Percentiles rank a stretch among this genome's conserved stretches.
Conservation (phyloP, 495 filamentous ascomycete species). For the Penicillium paxilli region DNA sequence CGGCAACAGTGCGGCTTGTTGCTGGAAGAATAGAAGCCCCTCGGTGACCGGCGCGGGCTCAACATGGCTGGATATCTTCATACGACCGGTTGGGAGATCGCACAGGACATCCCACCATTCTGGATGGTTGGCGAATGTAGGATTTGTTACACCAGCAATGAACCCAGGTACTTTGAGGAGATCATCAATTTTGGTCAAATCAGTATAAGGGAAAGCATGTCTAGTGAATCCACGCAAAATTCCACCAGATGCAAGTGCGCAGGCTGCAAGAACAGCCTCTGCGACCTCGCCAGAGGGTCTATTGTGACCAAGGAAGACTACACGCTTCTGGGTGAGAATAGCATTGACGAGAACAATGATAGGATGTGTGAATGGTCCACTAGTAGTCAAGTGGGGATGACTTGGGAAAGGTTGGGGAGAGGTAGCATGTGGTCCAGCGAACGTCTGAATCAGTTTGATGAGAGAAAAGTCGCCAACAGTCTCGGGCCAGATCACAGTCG, state of each 20-base stretch:
- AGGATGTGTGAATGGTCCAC: constrained; percentile 65
- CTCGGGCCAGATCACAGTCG: constrained; percentile 88
- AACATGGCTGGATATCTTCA: constrained; percentile 87
- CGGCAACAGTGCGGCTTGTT: constrained; percentile 64
- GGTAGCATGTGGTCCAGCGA: constrained; percentile 75
- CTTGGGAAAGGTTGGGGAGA: constrained; percentile 82
- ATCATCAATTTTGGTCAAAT: constrained; percentile 96
- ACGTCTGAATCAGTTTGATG: constrained; percentile 94
- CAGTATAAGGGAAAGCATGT: constrained; percentile 98
- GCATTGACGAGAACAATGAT: constrained; percentile 56
- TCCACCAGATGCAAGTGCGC: constrained; percentile 91
- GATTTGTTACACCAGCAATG: constrained; percentile 97
- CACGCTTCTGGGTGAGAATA: constrained; percentile 91
- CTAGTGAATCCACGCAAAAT: constrained; percentile 91
- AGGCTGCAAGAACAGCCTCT: constrained; percentile 91
- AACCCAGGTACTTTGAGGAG: constrained; percentile 94
- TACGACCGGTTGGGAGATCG: constrained; percentile 85
- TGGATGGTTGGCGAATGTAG: constrained; percentile 87
- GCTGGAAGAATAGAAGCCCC: constrained; percentile 80
- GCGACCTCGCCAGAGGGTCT: constrained; percentile 92
- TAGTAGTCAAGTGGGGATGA: constrained; percentile 92
- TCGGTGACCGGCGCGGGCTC: constrained; percentile 77
- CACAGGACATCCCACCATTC: constrained; percentile 99
- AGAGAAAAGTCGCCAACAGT: constrained; percentile 97
- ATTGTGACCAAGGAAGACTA: constrained; percentile 95